A percentile compares a stretch with the other conserved stretches of the same genome.
Evolutionary conservation across 768 basidiomycete species (phyloP).

Genomic region (Boletus pseudopeckii): DNA sequence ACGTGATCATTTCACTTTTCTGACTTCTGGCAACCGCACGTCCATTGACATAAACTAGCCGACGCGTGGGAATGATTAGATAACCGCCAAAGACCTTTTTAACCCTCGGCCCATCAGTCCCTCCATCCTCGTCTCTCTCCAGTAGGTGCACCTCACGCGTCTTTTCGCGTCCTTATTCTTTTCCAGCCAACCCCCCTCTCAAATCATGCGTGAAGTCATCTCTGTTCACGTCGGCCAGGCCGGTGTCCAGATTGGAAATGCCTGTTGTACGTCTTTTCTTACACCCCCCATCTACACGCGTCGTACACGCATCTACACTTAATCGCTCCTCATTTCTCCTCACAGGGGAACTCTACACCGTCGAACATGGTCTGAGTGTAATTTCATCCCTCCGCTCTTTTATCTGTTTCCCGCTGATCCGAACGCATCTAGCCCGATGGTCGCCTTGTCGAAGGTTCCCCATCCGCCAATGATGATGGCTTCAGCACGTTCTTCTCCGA

Average conservation of each 20-base stretch:
- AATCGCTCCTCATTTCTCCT: slow-evolving; percentile 22
- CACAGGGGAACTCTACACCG: slow-evolving; percentile 96
- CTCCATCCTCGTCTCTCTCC: slow-evolving; percentile 29
- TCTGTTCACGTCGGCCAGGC: slow-evolving; percentile 99
- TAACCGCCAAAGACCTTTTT: slow-evolving; percentile 39
- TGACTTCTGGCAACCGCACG: background rate
- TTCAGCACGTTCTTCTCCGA: slow-evolving; percentile 99
- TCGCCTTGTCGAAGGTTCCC: slow-evolving; percentile 76
- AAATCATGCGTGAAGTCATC: slow-evolving; percentile 91
- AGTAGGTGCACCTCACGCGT: slow-evolving; percentile 31
- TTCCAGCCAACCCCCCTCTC: slow-evolving; percentile 8
- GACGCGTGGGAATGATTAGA: slow-evolving; percentile 30
- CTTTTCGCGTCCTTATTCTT: slow-evolving; percentile 17
- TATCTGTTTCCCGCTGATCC: slow-evolving; percentile 18
- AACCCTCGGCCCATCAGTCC: slow-evolving; percentile 38
- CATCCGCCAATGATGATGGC: slow-evolving; percentile 77
- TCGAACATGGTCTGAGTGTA: slow-evolving; percentile 97
- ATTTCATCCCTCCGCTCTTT: slow-evolving; percentile 13
- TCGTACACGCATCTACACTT: background rate
- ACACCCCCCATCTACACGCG: slow-evolving; percentile 13
- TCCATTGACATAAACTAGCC: slow-evolving; percentile 8
- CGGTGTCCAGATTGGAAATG: slow-evolving; percentile 96
- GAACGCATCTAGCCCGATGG: slow-evolving; percentile 77
- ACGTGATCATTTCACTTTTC: slow-evolving; percentile 67
- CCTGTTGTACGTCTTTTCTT: slow-evolving; percentile 77